Base-by-base conservation (phyloP, 2,329 filamentous ascomycete genomes). In the Aspergillus unguis region DNA sequence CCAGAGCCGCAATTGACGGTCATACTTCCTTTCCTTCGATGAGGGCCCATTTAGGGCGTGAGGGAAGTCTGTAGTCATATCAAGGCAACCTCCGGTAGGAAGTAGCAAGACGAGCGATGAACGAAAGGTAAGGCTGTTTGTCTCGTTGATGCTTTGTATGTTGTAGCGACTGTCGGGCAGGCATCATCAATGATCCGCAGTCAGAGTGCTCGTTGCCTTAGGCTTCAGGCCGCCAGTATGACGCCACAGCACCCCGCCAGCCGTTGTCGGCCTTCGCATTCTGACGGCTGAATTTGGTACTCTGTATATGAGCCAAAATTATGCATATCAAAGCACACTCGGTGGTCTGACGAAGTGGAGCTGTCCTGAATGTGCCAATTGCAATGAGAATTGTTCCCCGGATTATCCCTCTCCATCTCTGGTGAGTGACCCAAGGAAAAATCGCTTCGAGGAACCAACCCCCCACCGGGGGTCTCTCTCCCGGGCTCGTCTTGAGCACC, bases 1-100 rank as follows among this genome's bases (percentile, higher is more conserved):
- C 94, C 94, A 99, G 10, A 99, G 78, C 48, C 95, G 87, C 37
- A 99, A 84, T 73, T 99, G 94, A 48, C 94, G 85, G 71, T 99
- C 94, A 75, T 99, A 99, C 68, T 90, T 95, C 71, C 81, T 82
- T 69, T 86, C 80, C 66, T 85, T 85, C 38, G 82, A 80, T 9
- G 80, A 80, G 33, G 81, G 82, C 33, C 76, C 79, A 31, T 63
- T 62, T 36, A 71, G 57, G 50, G 65, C 58, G 26, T 60, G 63
- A 42, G 69, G 65, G 58, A 73, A 71, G 8, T 68, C 63, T 44
- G 68, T 65, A 36, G 70, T 62, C 71, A 74, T 74, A 23, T 10
- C 27, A 52, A 56, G 44, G 38, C 41, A 53, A 36, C 26, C 25
- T 4, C 33, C 25, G 32, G 8, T 38, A 26, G 27, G 29, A 8